phyloP scores from a whole-genome alignment of 2,329 filamentous ascomycete genomes.

The Plenodomus biglobosus region DNA sequence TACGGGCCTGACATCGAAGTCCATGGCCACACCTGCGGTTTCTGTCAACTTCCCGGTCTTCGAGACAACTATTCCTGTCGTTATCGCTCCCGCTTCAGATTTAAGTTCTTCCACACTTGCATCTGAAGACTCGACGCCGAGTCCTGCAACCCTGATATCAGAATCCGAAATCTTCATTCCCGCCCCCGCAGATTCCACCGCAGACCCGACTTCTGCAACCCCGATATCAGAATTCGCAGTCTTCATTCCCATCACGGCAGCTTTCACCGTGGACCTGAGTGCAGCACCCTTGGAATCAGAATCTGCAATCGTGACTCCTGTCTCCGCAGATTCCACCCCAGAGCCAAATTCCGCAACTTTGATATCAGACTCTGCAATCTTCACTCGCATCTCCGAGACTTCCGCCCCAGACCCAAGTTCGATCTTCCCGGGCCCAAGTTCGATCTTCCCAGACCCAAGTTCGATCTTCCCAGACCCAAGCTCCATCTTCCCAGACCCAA shows the following conservation, averaged over 20 bases:
- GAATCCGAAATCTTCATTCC: background rate
- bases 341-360: background rate
- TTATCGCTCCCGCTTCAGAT: background rate
- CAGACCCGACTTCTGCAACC: background rate
- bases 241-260: background rate
- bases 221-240: background rate
- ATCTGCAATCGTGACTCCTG: background rate
- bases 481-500: background rate
- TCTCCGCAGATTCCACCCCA: too few relatives aligned
- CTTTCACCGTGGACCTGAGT: too few relatives aligned
- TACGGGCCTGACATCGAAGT: background rate
- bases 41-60: background rate
- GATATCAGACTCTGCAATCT: background rate
- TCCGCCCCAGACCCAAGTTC: too few relatives aligned
- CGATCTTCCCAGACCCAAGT: too few relatives aligned
- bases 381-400: background rate
- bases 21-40: background rate
- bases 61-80: background rate
- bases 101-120: background rate
- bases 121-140: background rate
- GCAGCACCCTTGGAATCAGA: background rate
- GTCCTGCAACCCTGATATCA: background rate
- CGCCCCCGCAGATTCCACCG: background rate
- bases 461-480: conserved; percentile 1
- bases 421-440: too few relatives aligned